Evolutionary conservation across 306 rosid genomes (phyloP), one percentile per base, ranked within the genome.

Genomic region (Psophocarpus tetragonolobus): DNA sequence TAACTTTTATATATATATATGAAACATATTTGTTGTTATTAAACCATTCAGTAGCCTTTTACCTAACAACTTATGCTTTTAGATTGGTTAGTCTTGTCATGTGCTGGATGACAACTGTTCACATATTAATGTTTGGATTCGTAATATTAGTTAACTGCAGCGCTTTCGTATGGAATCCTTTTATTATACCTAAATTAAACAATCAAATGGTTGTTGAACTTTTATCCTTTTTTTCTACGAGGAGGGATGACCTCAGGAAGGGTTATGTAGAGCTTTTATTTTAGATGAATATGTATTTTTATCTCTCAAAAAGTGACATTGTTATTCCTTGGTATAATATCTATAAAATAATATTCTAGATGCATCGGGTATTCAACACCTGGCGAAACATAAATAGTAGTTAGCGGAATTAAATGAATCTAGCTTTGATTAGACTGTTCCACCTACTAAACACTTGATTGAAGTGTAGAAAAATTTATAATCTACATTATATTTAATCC

Each of bases 151-250:
- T 71, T 82, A 80, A 80, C 20, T 81, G 44, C 32, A 41, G 15
- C 80, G 71, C 80, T 57, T 56, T 79, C 45, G 0, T 83, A 65
- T 57, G 84, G 86, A 79, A 79, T 85, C 84, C 76, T 71, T 80
- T 18, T 39, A 64, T 18, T 39, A 64, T 71, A 20, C 60, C 21
- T 71, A 82, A 42, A 60, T 71, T 23, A 67, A 85, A 65, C 56
- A 70, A 74, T 71, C 41, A 64, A 56, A 58, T 82, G 66, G 36
- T 67, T 65, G 57, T 42, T 72, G 58, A 68, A 18, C 65, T 64
- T 53, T 2, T 24, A 23, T 67, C 14, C 44, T 53, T 62, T 57
- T 72, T 45, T 48, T 45, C 71, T 64, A 71, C 65, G 33, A 63
- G 56, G 33, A 63, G 56, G 57, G 7, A 75, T 85, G 82, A 75